Evolutionary conservation across 202 grass and related monocot genomes (phyloP).

Genomic region (Zizania palustris): DNA sequence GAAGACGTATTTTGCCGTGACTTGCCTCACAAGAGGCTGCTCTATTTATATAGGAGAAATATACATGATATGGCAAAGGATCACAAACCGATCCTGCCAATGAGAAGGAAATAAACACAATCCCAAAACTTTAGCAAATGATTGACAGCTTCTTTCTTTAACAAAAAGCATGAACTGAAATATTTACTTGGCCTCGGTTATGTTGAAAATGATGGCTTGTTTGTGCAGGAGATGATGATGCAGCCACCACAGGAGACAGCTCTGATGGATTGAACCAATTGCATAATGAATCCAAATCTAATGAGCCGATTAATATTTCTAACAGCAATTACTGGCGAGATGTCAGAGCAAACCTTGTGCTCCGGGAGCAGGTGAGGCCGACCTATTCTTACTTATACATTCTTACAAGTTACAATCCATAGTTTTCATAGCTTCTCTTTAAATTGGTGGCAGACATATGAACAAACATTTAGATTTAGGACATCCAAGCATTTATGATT

Average conservation of each 20-base stretch:
- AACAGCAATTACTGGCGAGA: constrained; percentile 77
- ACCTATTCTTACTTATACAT: not conserved
- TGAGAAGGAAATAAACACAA: too few relatives aligned
- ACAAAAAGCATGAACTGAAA: not conserved
- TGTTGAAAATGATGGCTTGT: constrained; percentile 11
- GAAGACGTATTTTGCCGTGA: too few relatives aligned
- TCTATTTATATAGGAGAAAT: too few relatives aligned
- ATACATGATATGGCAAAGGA: too few relatives aligned
- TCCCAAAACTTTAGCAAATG: too few relatives aligned
- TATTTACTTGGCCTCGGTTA: not conserved
- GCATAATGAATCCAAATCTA: constrained; percentile 29
- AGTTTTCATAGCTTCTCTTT: not conserved
- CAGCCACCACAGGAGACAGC: constrained; percentile 53
- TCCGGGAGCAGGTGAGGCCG: constrained; percentile 59
- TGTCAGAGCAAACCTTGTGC: constrained; percentile 87
- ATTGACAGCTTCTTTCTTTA: too few relatives aligned
- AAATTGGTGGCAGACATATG: not conserved
- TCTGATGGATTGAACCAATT: constrained; percentile 43
- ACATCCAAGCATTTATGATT: not conserved
- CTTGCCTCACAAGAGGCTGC: too few relatives aligned
- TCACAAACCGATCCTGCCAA: too few relatives aligned
- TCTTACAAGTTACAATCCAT: not conserved
- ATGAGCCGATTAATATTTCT: constrained; percentile 39
- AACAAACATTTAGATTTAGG: not conserved
- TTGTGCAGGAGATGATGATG: constrained; percentile 62